Evolutionary conservation across 2,329 filamentous ascomycete genomes (phyloP).

Genomic region (Colletotrichum sp.): DNA sequence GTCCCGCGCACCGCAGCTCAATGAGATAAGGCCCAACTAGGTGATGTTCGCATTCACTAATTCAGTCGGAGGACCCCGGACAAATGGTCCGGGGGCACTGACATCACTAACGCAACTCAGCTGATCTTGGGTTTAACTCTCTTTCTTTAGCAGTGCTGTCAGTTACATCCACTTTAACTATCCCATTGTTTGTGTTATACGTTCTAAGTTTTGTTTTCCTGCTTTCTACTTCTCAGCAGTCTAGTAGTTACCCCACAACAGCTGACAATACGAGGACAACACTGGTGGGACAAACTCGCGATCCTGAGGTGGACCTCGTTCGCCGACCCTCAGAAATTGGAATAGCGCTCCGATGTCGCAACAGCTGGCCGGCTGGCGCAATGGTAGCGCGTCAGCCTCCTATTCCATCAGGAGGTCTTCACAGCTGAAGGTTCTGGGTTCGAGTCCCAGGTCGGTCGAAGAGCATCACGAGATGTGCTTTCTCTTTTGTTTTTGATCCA

Average conservation of each 20-base stretch:
- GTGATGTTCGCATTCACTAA: not conserved
- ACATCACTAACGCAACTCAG: not conserved
- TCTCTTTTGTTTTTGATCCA: not conserved
- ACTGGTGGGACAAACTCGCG: not conserved
- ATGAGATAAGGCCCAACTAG: not conserved
- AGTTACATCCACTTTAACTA: not conserved
- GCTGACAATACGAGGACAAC: not conserved
- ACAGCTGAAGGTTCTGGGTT: slow-evolving; percentile 21
- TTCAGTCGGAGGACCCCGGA: not conserved
- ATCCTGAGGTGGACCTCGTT: not conserved
- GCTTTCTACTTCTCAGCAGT: not conserved
- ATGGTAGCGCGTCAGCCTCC: slow-evolving; percentile 22
- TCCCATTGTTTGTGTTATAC: not conserved
- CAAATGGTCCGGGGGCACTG: not conserved
- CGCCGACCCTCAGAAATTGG: not conserved
- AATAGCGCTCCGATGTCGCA: not conserved
- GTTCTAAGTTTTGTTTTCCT: not conserved
- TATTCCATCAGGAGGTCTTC: not conserved
- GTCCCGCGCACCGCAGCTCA: not conserved
- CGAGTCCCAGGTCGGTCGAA: slow-evolving; percentile 19
- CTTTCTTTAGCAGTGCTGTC: not conserved
- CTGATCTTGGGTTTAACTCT: not conserved
- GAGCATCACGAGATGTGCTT: no score
- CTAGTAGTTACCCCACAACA: not conserved
- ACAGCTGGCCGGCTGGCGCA: slow-evolving; percentile 13